Base-by-base conservation (phyloP, 768 basidiomycete genomes). In the Chiua virens region DNA sequence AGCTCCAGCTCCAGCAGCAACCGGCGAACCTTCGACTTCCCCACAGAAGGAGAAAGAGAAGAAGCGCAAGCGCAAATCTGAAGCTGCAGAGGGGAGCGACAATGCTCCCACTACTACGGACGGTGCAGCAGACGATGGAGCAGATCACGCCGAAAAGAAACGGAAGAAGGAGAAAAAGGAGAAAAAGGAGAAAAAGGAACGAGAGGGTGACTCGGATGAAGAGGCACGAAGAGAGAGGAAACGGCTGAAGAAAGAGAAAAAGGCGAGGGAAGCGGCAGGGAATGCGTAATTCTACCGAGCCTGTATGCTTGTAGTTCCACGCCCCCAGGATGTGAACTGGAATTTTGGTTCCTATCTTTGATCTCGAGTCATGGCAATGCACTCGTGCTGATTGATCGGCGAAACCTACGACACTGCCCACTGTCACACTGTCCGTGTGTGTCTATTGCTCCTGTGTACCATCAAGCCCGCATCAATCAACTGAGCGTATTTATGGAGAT, bases 61-160 rank as follows among this genome's bases (percentile, higher is more conserved):
- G 73, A 95, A 96, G 66, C 82, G 90, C 47, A 92, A 92, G 69
- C 82, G 88, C 42, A 89, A 88, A 64, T 86, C 85, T 1, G 86
- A 84, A 55, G 76, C 64, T 8, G 68, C 71, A 0, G 81, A 74
- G 35, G 59, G 52, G 20, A 75, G 65, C 17, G 73, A 60, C n/a
- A 74, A 79, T 48, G 69, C 75, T 21, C 70, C 79, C 13, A 72
- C 77, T 65, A 69, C 64, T 1, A 61, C 50, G 28, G 71, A 70
- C 18, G 55, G 27, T n/a, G 65, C 65, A 21, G 71, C 61, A 36
- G 77, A 57, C 22, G 79, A 75, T 17, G 79, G 72, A 20, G 72
- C 68, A 9, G 83, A 81, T 5, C 77, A 75, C 55, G 71, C 75
- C 2, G 85, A 87, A 63, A 79, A 77, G 56, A 78, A 77, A 46